phyloP scores from a whole-genome alignment of 352 stramenopile genomes.

The Pythium guiyangense region DNA sequence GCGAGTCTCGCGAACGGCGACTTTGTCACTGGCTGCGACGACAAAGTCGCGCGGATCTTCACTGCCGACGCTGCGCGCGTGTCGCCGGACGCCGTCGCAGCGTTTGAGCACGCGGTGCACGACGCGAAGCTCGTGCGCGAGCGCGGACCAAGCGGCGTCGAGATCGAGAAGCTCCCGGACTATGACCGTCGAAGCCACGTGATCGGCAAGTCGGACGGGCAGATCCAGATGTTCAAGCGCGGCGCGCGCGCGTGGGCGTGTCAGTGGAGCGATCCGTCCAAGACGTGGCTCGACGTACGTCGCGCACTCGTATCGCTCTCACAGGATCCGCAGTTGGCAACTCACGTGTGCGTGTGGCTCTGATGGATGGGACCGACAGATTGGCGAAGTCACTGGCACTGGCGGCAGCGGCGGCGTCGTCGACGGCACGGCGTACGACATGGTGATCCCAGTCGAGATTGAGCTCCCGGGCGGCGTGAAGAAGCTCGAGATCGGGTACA shows the following conservation, averaged over 20 bases:
- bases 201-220: constrained; percentile 85
- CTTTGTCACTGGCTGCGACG: constrained; percentile 93
- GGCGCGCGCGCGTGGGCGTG: constrained; percentile 91
- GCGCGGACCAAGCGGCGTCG: constrained; percentile 87
- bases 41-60: constrained; percentile 92
- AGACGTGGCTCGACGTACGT: constrained; percentile 94
- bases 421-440: constrained; percentile 92
- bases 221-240: constrained; percentile 97
- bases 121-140: constrained; percentile 49
- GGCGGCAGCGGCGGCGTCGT: constrained; percentile 76
- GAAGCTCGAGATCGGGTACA: constrained; percentile 97
- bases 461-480: constrained; percentile 89
- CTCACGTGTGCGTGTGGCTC: background rate
- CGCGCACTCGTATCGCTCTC: background rate
- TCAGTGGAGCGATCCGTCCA: constrained; percentile 89
- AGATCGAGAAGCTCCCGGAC: constrained; percentile 92
- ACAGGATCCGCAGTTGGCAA: too few relatives aligned
- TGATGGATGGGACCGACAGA: constrained; percentile 22
- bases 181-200: constrained; percentile 86
- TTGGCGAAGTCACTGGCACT: constrained; percentile 84
- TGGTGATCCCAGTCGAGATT: constrained; percentile 97
- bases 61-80: constrained; percentile 63
- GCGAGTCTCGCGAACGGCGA: constrained; percentile 74
- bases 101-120: constrained; percentile 61
- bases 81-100: constrained; percentile 58